Evolutionary conservation across 2,329 filamentous ascomycete genomes (phyloP).

Genomic region (Botrytis porri): DNA sequence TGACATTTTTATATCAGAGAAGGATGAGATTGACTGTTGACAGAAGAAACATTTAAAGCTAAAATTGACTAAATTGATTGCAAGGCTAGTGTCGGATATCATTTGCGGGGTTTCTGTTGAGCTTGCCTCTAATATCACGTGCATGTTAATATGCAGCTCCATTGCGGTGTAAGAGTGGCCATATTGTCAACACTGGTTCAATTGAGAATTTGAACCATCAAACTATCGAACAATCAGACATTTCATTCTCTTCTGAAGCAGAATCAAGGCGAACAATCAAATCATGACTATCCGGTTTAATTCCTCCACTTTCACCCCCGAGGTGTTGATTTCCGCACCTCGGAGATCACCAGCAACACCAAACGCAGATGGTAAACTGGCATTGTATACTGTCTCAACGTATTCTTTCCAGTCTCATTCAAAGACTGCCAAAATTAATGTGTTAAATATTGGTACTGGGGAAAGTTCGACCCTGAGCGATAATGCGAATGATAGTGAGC

Average conservation of each 20-base stretch:
- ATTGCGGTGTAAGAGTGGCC: neutral
- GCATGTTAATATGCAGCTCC: neutral
- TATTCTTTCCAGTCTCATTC: slow-evolving; percentile 78
- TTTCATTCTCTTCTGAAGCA: neutral
- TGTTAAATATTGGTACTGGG: slow-evolving; percentile 67
- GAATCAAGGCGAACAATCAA: neutral
- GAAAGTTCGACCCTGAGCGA: slow-evolving; percentile 64
- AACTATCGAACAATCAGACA: neutral
- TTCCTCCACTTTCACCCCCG: slow-evolving; percentile 69
- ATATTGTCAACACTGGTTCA: neutral
- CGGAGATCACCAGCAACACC: slow-evolving; percentile 66
- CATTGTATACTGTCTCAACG: slow-evolving; percentile 67
- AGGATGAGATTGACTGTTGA: neutral
- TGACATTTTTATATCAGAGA: neutral
- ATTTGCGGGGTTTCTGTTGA: neutral
- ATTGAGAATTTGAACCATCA: neutral
- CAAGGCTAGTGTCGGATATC: neutral
- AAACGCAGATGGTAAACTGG: slow-evolving; percentile 62
- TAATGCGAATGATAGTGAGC: slow-evolving; percentile 63
- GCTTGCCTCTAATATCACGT: neutral
- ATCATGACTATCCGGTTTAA: slow-evolving; percentile 61
- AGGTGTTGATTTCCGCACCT: slow-evolving; percentile 63
- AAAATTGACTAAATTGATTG: neutral
- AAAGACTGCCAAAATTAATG: slow-evolving; percentile 64
- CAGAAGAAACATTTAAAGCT: neutral